Evolutionary conservation across 768 basidiomycete species (phyloP).

Genomic region (Termitomyces sp.): DNA sequence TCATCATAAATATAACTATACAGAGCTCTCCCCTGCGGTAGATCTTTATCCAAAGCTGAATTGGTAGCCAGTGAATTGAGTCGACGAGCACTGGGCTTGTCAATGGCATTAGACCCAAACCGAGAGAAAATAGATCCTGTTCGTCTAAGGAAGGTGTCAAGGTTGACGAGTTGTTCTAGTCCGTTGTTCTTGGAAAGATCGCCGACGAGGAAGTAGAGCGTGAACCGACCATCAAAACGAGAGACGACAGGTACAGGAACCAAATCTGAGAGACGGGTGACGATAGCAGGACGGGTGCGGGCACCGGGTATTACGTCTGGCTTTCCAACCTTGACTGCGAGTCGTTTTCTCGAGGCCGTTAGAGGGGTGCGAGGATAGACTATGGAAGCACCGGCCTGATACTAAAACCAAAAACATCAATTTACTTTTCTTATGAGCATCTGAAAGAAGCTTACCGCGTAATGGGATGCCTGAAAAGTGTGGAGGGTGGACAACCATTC

Average conservation of each 20-base stretch:
- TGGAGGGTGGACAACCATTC: slow-evolving; percentile 11
- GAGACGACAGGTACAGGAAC: slow-evolving; percentile 10
- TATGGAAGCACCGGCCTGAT: slow-evolving; percentile 15
- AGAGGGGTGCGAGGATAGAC: slow-evolving; percentile 8
- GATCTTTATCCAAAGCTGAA: neutral
- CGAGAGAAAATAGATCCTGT: slow-evolving; percentile 10
- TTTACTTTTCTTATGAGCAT: neutral
- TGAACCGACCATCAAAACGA: slow-evolving; percentile 13
- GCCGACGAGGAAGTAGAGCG: slow-evolving; percentile 11
- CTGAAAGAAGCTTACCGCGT: slow-evolving; percentile 4
- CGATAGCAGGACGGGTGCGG: slow-evolving; percentile 9
- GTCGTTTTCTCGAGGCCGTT: slow-evolving; percentile 7
- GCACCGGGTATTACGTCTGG: slow-evolving; percentile 8
- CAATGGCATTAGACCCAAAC: slow-evolving; percentile 1
- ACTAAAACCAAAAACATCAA: neutral
- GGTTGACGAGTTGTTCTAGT: slow-evolving; percentile 5
- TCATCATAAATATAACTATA: slow-evolving; percentile 13
- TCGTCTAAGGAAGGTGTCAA: slow-evolving; percentile 5
- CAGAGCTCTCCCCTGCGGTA: slow-evolving; percentile 7
- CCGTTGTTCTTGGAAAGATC: slow-evolving; percentile 8
- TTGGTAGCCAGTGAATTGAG: neutral
- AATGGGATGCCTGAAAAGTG: slow-evolving; percentile 10
- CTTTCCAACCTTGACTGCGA: slow-evolving; percentile 10
- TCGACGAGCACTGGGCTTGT: neutral
- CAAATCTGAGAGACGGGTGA: slow-evolving; percentile 12